Percentiles rank a stretch among this genome's conserved stretches.
Conservation (phyloP, 805 yeast species). For the Lachancea waltii region DNA sequence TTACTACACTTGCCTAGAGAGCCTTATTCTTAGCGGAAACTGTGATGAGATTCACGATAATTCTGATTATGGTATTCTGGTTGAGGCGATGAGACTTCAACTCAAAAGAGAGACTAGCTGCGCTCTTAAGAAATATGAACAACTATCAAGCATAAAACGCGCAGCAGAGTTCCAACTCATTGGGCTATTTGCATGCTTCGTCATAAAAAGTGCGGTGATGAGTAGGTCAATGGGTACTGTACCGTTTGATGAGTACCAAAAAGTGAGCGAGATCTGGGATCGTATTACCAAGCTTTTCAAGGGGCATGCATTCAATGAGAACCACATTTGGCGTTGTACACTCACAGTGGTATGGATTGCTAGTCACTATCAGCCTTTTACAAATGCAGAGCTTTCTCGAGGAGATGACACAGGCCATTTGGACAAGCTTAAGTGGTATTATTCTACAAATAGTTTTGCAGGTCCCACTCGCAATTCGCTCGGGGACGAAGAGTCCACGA, state of each 20-base stretch:
- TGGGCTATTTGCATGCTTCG: constrained; percentile 20
- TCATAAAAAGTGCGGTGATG: constrained; percentile 7
- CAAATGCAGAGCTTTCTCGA: constrained; percentile 24
- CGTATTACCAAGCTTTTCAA: constrained; percentile 13
- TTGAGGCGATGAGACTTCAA: constrained; percentile 16
- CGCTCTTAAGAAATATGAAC: constrained; percentile 10
- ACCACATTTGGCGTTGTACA: constrained; percentile 27
- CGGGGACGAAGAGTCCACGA: constrained; percentile 5
- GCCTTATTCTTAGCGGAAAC: constrained; percentile 5
- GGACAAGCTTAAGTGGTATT: constrained; percentile 18
- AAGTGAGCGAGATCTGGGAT: constrained; percentile 16
- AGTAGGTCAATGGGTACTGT: constrained; percentile 5
- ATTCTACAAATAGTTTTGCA: constrained; percentile 18
- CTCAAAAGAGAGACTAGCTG: constrained; percentile 9
- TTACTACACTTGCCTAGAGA: constrained; percentile 17
- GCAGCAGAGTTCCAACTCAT: constrained; percentile 12
- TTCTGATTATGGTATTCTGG: constrained; percentile 5
- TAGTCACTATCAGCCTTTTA: constrained; percentile 30
- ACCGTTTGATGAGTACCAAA: constrained; percentile 2
- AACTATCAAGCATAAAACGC: not conserved
- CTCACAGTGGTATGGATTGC: constrained; percentile 25
- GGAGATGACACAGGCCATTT: constrained; percentile 19
- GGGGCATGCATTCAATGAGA: constrained; percentile 15
- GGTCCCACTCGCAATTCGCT: not conserved
- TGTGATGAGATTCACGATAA: constrained; percentile 5